Evolutionary conservation across 169 alveolate species (phyloP).

Genomic region (Pseudocohnilembus persalinus): DNA sequence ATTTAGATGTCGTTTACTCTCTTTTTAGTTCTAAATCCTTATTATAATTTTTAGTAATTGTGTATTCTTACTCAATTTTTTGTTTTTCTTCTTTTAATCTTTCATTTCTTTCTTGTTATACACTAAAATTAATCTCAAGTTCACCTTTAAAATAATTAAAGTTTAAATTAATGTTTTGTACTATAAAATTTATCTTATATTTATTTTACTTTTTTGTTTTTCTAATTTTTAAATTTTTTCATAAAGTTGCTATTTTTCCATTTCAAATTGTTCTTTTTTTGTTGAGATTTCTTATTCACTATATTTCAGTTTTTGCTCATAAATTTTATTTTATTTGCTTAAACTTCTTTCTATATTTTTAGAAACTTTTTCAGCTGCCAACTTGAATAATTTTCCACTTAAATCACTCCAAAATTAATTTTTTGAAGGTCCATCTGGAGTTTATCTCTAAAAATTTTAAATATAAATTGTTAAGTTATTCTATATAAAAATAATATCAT

Average conservation of each 20-base stretch:
- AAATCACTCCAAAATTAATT: conserved; percentile 54
- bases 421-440: conserved; percentile 47
- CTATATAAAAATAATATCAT: too few species aligned
- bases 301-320: conserved; percentile 24
- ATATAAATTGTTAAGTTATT: too few species aligned
- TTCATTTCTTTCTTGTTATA: neutral
- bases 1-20: too few species aligned
- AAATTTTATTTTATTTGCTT: conserved; percentile 30
- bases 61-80: neutral
- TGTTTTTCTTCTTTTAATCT: neutral
- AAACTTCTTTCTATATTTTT: conserved; percentile 37
- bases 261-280: conserved; percentile 36
- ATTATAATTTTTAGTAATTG: too few species aligned
- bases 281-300: conserved; percentile 37
- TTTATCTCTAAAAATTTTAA: conserved; percentile 2
- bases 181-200: too few species aligned
- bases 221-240: conserved; percentile 30
- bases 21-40: neutral
- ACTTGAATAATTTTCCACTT: conserved; percentile 45
- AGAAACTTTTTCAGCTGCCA: conserved; percentile 59
- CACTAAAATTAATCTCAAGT: neutral
- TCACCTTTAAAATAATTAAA: neutral
- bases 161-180: too few species aligned
- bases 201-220: conserved; percentile 6
- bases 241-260: conserved; percentile 24